Base-by-base conservation (phyloP, 176 grass and related monocot genomes). In the Aegilops bicornis region DNA sequence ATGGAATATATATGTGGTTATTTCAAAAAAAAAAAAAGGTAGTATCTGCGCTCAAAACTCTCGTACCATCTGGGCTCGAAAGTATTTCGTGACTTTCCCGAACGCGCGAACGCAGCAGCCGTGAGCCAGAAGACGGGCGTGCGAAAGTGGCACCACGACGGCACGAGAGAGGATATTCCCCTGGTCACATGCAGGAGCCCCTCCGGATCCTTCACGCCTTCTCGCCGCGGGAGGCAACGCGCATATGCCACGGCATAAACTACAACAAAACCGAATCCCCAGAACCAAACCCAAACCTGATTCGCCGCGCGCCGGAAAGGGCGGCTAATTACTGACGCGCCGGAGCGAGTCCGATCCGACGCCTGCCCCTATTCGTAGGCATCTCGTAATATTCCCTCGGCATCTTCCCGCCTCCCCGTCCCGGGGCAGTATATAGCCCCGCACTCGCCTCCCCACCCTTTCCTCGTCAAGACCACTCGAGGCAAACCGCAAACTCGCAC, bases 351-450 rank as follows among this genome's bases (percentile, higher is more conserved):
- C 10, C 10, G 36, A n/a, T 36, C 78, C 37, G 78, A 30, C 1
- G 5, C 79, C 61, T 1, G 45, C 69, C 35, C 6, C 60, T 70
- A 39, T 76, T 71, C 54, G 10, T 25, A 58, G 84, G 86, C 67
- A 92, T 80, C 79, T 48, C 52, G 81, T 88, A 90, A 92, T 96
- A 96, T 96, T 92, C 91, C 61, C 45, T 30, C 39, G 23, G 91
- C 89, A 97, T 92, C 89, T 94, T 85, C 91, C 82, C 64, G 74
- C 33, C 5, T 77, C 27, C 20, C 43, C 43, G 43, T 45, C 11
- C 27, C 10, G 29, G 14, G 5, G 10, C 35, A 25, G 10, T 94
- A 90, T 92, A 86, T 82, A 94, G 0, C 6, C 42, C 72, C 71
- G 10, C 39, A 3, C 40, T 22, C 39, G 22, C 70, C 39, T 42